Evolutionary conservation across 129 eudicot genomes (phyloP).

Genomic region (Flaveria brownii): DNA sequence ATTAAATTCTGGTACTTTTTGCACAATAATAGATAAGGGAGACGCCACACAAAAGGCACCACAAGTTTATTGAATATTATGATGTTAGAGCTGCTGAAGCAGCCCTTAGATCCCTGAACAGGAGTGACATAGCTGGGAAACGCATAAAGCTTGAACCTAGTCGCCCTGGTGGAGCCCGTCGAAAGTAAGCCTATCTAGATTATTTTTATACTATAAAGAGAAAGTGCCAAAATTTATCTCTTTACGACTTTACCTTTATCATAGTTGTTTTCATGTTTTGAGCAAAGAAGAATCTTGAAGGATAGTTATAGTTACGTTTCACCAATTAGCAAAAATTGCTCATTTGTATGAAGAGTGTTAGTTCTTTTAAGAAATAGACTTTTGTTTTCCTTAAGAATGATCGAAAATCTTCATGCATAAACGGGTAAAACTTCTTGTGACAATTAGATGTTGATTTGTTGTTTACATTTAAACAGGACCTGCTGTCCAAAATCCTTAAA

Average conservation of each 20-base stretch:
- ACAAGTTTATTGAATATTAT: constrained; percentile 81
- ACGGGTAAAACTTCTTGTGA: background rate
- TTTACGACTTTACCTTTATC: background rate
- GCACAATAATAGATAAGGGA: constrained; percentile 67
- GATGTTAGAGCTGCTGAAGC: constrained; percentile 94
- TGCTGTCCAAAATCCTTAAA: background rate
- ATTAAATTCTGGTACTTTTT: background rate
- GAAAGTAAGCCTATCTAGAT: constrained; percentile 50
- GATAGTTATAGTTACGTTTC: background rate
- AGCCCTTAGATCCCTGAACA: constrained; percentile 79
- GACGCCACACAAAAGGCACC: constrained; percentile 87
- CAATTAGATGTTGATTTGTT: background rate
- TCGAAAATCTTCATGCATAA: background rate
- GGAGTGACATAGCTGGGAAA: constrained; percentile 97
- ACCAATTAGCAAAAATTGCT: background rate
- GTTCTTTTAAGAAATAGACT: background rate
- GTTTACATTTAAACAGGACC: background rate
- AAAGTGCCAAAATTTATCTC: background rate
- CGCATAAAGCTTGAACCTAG: constrained; percentile 95
- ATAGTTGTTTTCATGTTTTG: constrained; percentile 1
- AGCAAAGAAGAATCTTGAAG: constrained; percentile 4
- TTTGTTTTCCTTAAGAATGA: background rate
- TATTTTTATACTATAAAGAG: background rate
- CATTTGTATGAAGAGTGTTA: constrained; percentile 2
- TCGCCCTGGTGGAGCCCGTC: constrained; percentile 94